Conservation (phyloP, 805 yeast species). For the Candida jianshihensis region DNA sequence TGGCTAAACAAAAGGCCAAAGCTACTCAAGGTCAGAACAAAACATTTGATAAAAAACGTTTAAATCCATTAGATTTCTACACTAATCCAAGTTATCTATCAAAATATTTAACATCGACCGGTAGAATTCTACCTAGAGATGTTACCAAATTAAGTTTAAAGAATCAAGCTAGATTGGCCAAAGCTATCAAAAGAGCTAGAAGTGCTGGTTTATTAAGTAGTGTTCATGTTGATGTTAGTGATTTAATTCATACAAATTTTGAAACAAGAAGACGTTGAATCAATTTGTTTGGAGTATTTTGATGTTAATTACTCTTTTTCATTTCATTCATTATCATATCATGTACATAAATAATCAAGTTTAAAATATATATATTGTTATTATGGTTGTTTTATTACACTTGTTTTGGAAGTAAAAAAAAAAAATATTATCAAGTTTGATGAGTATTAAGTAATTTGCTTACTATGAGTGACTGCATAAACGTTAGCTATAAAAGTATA, state of each 20-base stretch:
- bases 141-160: constrained; percentile 58
- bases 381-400: too few species aligned
- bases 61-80: constrained; percentile 66
- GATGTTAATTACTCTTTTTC: not conserved
- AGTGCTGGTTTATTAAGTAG: constrained; percentile 73
- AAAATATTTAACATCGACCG: constrained; percentile 59
- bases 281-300: not conserved
- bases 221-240: constrained; percentile 52
- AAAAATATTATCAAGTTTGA: too few species aligned
- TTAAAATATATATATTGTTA: too few species aligned
- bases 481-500: too few species aligned
- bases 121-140: constrained; percentile 68
- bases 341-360: constrained; percentile 7
- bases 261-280: not conserved
- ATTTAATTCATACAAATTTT: constrained; percentile 2
- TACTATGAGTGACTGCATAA: too few species aligned
- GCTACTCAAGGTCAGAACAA: constrained; percentile 17
- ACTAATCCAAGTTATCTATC: constrained; percentile 66
- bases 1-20: constrained; percentile 34
- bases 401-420: too few species aligned
- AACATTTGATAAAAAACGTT: constrained; percentile 38
- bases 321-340: constrained; percentile 6
- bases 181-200: constrained; percentile 75
- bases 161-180: constrained; percentile 66
- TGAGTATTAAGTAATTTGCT: too few species aligned